phyloP scores from a whole-genome alignment of 495 filamentous ascomycete genomes.

The Penicillium pancosmium region DNA sequence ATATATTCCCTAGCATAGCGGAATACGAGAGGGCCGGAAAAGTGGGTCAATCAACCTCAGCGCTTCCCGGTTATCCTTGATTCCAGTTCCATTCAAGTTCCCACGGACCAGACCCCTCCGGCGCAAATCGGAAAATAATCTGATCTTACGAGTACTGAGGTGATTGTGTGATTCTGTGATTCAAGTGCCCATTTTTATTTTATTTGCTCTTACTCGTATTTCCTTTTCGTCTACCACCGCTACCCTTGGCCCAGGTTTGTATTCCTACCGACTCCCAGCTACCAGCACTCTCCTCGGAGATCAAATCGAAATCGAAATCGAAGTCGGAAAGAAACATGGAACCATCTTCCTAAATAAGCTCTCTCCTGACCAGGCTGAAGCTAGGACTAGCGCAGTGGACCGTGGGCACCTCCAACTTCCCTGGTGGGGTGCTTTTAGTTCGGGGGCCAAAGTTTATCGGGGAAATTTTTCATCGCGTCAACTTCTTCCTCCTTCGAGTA shows the following conservation, averaged over 20 bases:
- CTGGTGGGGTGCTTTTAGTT: neutral
- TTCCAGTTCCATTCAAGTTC: neutral
- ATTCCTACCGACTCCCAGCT: neutral
- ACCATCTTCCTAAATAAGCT: neutral
- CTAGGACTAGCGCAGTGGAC: neutral
- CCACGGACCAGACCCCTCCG: conserved; percentile 3
- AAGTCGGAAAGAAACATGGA: no score
- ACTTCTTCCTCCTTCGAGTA: neutral
- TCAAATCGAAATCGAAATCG: no score
- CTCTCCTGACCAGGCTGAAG: neutral
- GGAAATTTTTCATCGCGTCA: neutral
- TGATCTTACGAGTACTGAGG: neutral
- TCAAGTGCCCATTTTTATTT: no score
- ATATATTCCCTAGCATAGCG: no score
- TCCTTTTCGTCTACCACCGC: neutral
- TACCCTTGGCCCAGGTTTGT: neutral
- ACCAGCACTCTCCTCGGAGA: no score
- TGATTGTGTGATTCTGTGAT: neutral
- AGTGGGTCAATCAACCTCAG: no score
- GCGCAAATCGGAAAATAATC: neutral
- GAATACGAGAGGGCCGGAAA: no score
- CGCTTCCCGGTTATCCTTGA: no score
- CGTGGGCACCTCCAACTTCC: neutral
- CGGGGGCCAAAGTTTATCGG: conserved; percentile 1
- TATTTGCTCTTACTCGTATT: neutral